phyloP scores from a whole-genome alignment of 352 stramenopile genomes.

The Phytopythium boreale region DNA sequence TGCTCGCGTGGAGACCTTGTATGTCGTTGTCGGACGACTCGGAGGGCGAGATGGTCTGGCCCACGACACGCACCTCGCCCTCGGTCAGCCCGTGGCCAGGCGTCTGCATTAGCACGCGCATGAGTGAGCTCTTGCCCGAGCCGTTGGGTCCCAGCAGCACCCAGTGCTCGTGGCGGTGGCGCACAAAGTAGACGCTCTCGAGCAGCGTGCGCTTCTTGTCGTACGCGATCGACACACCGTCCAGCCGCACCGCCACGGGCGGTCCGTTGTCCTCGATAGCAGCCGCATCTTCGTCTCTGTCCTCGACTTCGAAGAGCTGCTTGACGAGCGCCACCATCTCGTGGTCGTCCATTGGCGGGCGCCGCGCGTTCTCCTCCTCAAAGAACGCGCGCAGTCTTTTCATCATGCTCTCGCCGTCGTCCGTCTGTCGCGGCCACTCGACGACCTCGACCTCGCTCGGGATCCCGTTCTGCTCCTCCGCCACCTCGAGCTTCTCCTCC shows the following conservation, averaged over 20 bases:
- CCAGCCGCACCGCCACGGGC: constrained; percentile 30
- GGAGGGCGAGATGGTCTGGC: constrained; percentile 18
- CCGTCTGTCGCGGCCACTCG: constrained; percentile 23
- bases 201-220: constrained; percentile 42
- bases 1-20: constrained; percentile 9
- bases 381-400: constrained; percentile 33
- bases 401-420: constrained; percentile 36
- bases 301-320: constrained; percentile 32
- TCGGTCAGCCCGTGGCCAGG: constrained; percentile 42
- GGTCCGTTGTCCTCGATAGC: neutral
- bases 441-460: constrained; percentile 30
- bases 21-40: neutral
- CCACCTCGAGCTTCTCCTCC: neutral
- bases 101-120: constrained; percentile 67
- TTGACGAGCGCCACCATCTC: constrained; percentile 34
- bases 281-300: neutral
- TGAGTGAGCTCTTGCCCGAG: constrained; percentile 75
- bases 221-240: constrained; percentile 60
- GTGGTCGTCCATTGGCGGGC: constrained; percentile 23
- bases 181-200: constrained; percentile 49
- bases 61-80: constrained; percentile 39
- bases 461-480: neutral
- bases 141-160: constrained; percentile 66
- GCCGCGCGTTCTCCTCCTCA: constrained; percentile 28
- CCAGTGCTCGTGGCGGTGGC: constrained; percentile 57